Conservation (phyloP, 768 basidiomycete species). For the Boletus rufocinnamomeus region DNA sequence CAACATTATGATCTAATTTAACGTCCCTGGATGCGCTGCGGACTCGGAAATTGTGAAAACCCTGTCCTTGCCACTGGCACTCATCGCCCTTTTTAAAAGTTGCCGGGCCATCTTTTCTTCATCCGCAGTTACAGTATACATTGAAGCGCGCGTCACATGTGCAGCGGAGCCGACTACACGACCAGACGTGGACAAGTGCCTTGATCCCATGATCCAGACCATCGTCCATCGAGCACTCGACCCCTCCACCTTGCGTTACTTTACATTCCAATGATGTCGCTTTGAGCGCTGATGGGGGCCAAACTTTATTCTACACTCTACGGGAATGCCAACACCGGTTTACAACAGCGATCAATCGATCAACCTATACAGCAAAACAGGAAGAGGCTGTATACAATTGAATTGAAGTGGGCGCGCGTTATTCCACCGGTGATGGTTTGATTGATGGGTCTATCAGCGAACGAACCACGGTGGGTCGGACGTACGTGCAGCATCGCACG, state of each 20-base stretch:
- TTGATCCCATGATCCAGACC: not conserved
- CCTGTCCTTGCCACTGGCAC: not conserved
- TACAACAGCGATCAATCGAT: not conserved
- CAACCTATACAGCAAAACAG: too few relatives aligned
- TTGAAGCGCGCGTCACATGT: not conserved
- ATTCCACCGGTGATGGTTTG: not conserved
- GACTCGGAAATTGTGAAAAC: not conserved
- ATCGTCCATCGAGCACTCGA: not conserved
- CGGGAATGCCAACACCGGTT: not conserved
- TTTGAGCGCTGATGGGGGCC: not conserved
- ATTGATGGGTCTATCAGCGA: not conserved
- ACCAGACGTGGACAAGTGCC: not conserved
- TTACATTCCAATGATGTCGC: not conserved
- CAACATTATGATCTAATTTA: not conserved
- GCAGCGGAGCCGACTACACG: too few relatives aligned
- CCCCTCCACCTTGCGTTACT: not conserved
- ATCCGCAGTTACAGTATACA: not conserved
- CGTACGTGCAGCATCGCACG: not conserved
- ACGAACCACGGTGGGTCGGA: not conserved
- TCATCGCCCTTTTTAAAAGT: not conserved
- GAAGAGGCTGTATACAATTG: not conserved
- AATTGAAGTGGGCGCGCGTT: not conserved
- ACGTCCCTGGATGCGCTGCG: not conserved
- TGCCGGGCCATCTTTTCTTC: not conserved
- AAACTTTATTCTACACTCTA: not conserved